Percentiles rank a stretch among this genome's conserved stretches.
These are phyloP conservation scores for Serpula lacrymans DNA, from an alignment of 768 basidiomycete genomes.

Conservation along the genomic window DNA sequence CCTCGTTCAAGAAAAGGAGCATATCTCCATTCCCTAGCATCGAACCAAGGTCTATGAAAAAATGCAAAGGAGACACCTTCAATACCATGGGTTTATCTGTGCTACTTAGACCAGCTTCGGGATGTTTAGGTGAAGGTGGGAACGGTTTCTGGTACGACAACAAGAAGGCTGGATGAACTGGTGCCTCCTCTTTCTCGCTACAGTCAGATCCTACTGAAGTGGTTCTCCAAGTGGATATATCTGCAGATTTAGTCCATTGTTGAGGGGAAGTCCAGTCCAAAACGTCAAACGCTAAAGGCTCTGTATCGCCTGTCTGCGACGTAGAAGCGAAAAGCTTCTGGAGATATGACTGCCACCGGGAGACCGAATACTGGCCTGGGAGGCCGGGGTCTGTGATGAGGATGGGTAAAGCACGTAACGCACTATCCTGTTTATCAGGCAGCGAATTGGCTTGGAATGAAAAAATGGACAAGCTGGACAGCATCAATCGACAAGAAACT, in stretches of 20 bases:
- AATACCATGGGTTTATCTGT: slow-evolving; percentile 30
- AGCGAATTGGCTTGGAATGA: slow-evolving; percentile 35
- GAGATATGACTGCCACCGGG: no score
- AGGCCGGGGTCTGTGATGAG: slow-evolving; percentile 74
- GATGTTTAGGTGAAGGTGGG: slow-evolving; percentile 1
- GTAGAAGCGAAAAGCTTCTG: slow-evolving; percentile 29
- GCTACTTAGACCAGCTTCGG: slow-evolving; percentile 9
- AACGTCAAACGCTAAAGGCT: slow-evolving; percentile 55
- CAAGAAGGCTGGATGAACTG: neutral
- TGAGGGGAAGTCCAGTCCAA: slow-evolving; percentile 58
- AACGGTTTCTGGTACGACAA: neutral
- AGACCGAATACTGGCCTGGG: slow-evolving; percentile 47
- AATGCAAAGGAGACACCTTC: slow-evolving; percentile 59
- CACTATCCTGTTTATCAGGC: slow-evolving; percentile 9
- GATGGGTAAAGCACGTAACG: slow-evolving; percentile 53
- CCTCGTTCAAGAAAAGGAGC: slow-evolving; percentile 47
- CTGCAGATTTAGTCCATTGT: slow-evolving; percentile 41
- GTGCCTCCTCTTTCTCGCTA: slow-evolving; percentile 10
- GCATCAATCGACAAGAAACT: slow-evolving; percentile 14
- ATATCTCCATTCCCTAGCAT: slow-evolving; percentile 36
- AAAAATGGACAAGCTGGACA: slow-evolving; percentile 57
- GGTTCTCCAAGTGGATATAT: slow-evolving; percentile 62
- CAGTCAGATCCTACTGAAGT: slow-evolving; percentile 20
- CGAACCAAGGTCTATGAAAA: slow-evolving; percentile 68
- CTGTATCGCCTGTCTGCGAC: slow-evolving; percentile 9